Evolutionary conservation across 2,329 filamentous ascomycete species (phyloP), one percentile per base, ranked within the genome.

Genomic region (Periconia sp.): DNA sequence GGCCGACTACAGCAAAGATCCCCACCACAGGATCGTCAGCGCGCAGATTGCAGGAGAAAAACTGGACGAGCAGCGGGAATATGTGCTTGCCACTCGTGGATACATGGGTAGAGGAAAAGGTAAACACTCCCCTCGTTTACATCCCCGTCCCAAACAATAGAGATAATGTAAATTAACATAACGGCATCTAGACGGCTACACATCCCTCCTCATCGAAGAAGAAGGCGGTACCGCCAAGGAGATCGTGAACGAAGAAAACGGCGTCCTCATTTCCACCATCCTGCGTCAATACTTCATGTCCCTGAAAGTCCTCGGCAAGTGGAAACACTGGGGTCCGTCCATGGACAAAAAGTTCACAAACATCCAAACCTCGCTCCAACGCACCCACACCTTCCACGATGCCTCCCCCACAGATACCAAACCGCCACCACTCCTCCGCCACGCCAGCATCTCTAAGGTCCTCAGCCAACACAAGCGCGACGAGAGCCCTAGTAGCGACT

Each of bases 231-330:
- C 82, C 3, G 89, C 87, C 1, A 86, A 91, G 61, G 90, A 92
- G 68, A 76, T 96, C 15, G 87, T 96, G 6, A 86, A 85, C 30
- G 91, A 96, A 66, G 92, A 97, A 69, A 92, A 90, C 61, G 92
- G 92, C 3, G 86, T 95, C 15, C 80, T 96, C 52, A 90, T 96
- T 63, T 92, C 89, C 46, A 90, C 89, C 67, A 87, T 97, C 71
- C 80, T 97, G 18, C 85, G 92, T 13, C 92, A 96, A 70, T 96
- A 96, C 74, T 96, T 96, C 74, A 88, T 96, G 82, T 89, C 87
- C 7, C 80, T 96, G 42, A 90, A 90, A 52, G 88, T 92, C 1
- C 76, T 96, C 23, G 90, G 91, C 17, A 85, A 85, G 64, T 96
- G 92, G 92, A 85, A 84, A 55, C 81, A 85, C 53, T 89, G 89